phyloP scores from a whole-genome alignment of 2,329 filamentous ascomycete genomes.

The Ophiosphaerella narmari region DNA sequence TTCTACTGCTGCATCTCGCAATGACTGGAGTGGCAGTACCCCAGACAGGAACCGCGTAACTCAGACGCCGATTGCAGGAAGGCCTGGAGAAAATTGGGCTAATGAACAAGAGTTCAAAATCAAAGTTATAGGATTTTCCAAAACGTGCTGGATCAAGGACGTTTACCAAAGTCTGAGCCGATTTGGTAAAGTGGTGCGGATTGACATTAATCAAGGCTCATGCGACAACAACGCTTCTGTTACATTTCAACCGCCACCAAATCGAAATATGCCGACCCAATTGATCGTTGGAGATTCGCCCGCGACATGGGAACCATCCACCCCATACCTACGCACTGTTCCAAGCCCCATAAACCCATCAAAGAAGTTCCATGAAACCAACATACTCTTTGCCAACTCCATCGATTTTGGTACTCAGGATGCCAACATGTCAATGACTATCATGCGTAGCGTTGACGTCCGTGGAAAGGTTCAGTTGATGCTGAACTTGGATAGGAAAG shows the following conservation, averaged over 20 bases:
- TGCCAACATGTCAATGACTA: slow-evolving; percentile 61
- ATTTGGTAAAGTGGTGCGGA: slow-evolving; percentile 33
- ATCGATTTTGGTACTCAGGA: slow-evolving; percentile 68
- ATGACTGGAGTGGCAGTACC: background rate
- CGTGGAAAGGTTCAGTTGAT: slow-evolving; percentile 38
- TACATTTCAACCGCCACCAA: slow-evolving; percentile 26
- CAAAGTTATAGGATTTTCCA: slow-evolving; percentile 20
- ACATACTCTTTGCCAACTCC: slow-evolving; percentile 41
- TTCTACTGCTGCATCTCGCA: background rate
- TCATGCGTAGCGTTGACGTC: slow-evolving; percentile 56
- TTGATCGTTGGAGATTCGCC: slow-evolving; percentile 8
- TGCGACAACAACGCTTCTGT: slow-evolving; percentile 24
- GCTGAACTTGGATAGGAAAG: slow-evolving; percentile 51
- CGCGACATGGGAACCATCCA: slow-evolving; percentile 10
- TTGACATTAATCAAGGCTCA: slow-evolving; percentile 28
- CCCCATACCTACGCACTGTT: slow-evolving; percentile 9
- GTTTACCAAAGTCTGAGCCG: slow-evolving; percentile 26
- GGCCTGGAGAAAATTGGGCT: slow-evolving; percentile 17
- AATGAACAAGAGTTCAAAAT: slow-evolving; percentile 29
- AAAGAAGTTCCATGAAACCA: slow-evolving; percentile 30
- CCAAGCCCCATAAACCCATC: slow-evolving; percentile 28
- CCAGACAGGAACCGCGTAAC: background rate
- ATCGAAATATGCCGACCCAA: slow-evolving; percentile 4
- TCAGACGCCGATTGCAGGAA: slow-evolving; percentile 3
- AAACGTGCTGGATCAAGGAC: slow-evolving; percentile 20